phyloP scores from a whole-genome alignment of 2,329 filamentous ascomycete species.

The Pezicula carpinea region DNA sequence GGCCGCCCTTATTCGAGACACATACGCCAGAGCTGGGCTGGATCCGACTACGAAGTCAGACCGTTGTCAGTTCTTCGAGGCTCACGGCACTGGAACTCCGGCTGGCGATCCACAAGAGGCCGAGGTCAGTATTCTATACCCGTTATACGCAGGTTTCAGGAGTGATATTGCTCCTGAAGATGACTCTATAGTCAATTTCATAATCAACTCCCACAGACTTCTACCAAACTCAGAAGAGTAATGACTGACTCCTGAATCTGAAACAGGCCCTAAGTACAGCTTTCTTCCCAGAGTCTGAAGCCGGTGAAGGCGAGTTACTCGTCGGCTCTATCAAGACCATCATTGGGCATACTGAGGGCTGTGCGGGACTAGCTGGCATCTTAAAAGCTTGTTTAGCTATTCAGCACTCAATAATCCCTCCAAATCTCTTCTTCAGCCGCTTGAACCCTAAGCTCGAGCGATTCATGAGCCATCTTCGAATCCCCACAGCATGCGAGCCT shows the following conservation, averaged over 20 bases:
- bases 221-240: background rate
- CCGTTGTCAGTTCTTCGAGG: background rate
- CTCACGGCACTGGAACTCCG: constrained; percentile 1
- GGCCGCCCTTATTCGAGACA: too few species aligned
- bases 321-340: background rate
- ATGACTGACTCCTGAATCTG: background rate
- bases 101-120: constrained; percentile 12
- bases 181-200: too few species aligned
- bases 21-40: too few species aligned
- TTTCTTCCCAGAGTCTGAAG: too few species aligned
- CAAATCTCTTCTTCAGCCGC: constrained; percentile 23
- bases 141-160: too few species aligned
- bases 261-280: too few species aligned
- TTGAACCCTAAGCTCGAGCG: constrained; percentile 27
- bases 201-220: background rate
- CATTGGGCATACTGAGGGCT: constrained; percentile 16
- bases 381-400: constrained; percentile 20
- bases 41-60: too few species aligned
- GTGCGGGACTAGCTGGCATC: constrained; percentile 22
- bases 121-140: too few species aligned
- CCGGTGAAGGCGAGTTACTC: too few species aligned
- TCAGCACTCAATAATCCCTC: constrained; percentile 22
- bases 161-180: background rate
- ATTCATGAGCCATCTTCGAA: background rate
- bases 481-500: too few species aligned